Evolutionary conservation across 148 eudicot species (phyloP), one percentile per base, ranked within the genome.

Genomic region (Gaultheria prostrata): DNA sequence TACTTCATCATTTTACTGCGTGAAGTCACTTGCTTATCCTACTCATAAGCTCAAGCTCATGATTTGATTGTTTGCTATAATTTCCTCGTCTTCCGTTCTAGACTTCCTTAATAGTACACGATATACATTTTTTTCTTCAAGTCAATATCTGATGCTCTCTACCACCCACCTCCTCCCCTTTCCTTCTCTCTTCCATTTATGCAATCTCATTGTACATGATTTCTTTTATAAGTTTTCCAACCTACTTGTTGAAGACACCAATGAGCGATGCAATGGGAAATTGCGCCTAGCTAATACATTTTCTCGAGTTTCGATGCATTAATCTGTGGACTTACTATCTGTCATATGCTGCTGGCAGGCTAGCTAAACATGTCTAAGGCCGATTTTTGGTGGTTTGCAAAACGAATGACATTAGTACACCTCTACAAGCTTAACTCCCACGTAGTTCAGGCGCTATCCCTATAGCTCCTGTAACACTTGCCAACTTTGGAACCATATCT

Each of bases 291-390:
- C 78, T n/a, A 50, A 21, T 77, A 49, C 49, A 7, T 49, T n/a
- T 48, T 77, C 79, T 74, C 7, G 11, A 49, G 35, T 77, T 74
- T 73, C 6, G 3, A 17, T 3, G 14, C 20, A 35, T 33, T 70
- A 4, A 4, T 30, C 5, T n/a, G 18, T 24, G 8, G 15, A 20
- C 18, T 49, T 77, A 77, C 80, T 77, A 26, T 51, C 43, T 51
- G 80, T 51, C 61, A 50, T 51, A 15, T 77, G 14, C 61, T 48
- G 35, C 61, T 77, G 43, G 53, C 80, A 77, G 61, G 80, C 3
- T n/a, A 75, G 33, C 6, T 46, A 15, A 14, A 77, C 59, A 77
- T 28, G 61, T 76, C 49, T 6, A 11, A 21, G 2, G 80, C 3
- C n/a, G 53, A 49, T 76, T 51, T 8, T 77, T 77, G 63, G 80